phyloP scores from a whole-genome alignment of 371 early-diverging fungal genomes.

The Chytridiales sp. region DNA sequence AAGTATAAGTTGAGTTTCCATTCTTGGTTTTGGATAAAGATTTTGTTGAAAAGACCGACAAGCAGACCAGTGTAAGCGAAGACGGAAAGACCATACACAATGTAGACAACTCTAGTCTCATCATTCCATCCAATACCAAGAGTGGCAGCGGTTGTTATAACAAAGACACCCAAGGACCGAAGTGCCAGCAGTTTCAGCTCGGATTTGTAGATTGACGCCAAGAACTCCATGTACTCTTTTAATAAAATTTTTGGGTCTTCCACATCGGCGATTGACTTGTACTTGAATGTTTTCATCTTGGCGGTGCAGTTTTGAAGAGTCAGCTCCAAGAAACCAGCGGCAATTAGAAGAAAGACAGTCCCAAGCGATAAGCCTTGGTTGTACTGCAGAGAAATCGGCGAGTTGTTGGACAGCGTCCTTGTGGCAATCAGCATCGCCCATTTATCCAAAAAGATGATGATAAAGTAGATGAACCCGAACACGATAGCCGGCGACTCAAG shows the following conservation, averaged over 20 bases:
- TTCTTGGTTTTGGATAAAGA: conserved; percentile 31
- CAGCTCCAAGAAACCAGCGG: conserved; percentile 37
- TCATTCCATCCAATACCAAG: neutral
- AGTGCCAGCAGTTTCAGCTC: conserved; percentile 20
- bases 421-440: conserved; percentile 32
- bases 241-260: conserved; percentile 13
- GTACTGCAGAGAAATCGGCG: conserved; percentile 21
- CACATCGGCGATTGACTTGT: conserved; percentile 16
- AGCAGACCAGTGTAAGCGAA: conserved; percentile 35
- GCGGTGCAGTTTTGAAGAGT: conserved; percentile 20
- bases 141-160: conserved; percentile 1
- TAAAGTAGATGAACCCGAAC: conserved; percentile 41
- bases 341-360: conserved; percentile 31
- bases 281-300: conserved; percentile 16
- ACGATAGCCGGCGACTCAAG: conserved; percentile 37
- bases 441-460: conserved; percentile 36
- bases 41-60: conserved; percentile 36
- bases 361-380: conserved; percentile 25
- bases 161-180: conserved; percentile 7
- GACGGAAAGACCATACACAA: conserved; percentile 15
- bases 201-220: conserved; percentile 18
- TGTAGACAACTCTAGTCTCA: neutral
- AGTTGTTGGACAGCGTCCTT: conserved; percentile 6
- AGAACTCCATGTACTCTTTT: conserved; percentile 11
- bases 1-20: conserved; percentile 26